These are phyloP conservation scores for Pseudocercospora musae DNA, from an alignment of 2,329 filamentous ascomycete species.

Conservation along the genomic window DNA sequence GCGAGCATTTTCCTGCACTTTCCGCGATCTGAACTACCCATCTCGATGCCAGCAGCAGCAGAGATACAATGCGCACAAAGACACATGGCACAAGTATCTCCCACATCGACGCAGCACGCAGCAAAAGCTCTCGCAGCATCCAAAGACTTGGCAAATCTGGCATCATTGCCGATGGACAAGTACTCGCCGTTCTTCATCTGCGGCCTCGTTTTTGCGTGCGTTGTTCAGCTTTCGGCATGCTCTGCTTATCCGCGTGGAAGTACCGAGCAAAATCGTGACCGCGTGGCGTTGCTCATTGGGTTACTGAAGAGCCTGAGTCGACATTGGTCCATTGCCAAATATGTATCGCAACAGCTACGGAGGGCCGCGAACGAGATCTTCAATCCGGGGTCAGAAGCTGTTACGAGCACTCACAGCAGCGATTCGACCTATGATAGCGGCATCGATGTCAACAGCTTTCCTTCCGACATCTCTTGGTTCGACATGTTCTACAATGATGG, in stretches of 20 bases:
- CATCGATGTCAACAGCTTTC: slow-evolving; percentile 14
- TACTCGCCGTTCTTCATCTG: slow-evolving; percentile 86
- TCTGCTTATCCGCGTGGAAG: slow-evolving; percentile 56
- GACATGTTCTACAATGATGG: slow-evolving; percentile 22
- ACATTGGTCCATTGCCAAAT: slow-evolving; percentile 70
- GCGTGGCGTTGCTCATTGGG: slow-evolving; percentile 70
- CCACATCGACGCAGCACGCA: slow-evolving; percentile 56
- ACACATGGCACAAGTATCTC: slow-evolving; percentile 51
- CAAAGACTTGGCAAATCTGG: slow-evolving; percentile 69
- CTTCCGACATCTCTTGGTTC: slow-evolving; percentile 22
- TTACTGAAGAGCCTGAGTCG: slow-evolving; percentile 65
- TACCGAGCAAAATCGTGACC: slow-evolving; percentile 66
- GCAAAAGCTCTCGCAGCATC: slow-evolving; percentile 77
- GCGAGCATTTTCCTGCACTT: slow-evolving; percentile 73
- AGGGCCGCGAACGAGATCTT: slow-evolving; percentile 67
- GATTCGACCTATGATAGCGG: slow-evolving; percentile 17
- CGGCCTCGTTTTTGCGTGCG: slow-evolving; percentile 71
- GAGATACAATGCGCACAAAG: slow-evolving; percentile 39
- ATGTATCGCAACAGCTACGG: slow-evolving; percentile 69
- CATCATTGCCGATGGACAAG: slow-evolving; percentile 68
- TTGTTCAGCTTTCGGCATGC: slow-evolving; percentile 80
- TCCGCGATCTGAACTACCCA: slow-evolving; percentile 70
- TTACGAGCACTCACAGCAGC: slow-evolving; percentile 4
- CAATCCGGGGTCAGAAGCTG: slow-evolving; percentile 10
- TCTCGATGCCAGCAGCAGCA: slow-evolving; percentile 54